A percentile compares a stretch with the other conserved stretches of the same genome.
phyloP scores from a whole-genome alignment of 768 basidiomycete species.

The Mycena vitilis region DNA sequence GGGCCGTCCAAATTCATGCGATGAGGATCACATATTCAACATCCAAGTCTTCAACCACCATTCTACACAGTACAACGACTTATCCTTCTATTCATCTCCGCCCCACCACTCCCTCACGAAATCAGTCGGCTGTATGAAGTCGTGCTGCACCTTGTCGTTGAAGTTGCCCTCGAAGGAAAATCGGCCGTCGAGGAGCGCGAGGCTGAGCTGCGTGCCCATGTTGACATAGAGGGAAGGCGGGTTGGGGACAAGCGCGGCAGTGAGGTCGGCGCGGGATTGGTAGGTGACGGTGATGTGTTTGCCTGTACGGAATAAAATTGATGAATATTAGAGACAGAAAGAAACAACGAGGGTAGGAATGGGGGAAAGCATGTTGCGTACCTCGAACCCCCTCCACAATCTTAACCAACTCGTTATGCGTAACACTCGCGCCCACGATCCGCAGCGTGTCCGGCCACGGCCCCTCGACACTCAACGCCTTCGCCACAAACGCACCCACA shows the following conservation, averaged over 20 bases:
- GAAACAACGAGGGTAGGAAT: too few relatives aligned
- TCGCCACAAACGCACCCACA: constrained; percentile 13
- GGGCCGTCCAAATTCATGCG: too few relatives aligned
- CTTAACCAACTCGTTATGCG: constrained; percentile 11
- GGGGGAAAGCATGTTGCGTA: too few relatives aligned
- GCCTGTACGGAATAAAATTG: neutral
- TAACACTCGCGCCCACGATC: constrained; percentile 2
- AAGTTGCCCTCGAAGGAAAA: constrained; percentile 11
- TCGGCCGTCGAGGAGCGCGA: constrained; percentile 11
- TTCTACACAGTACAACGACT: too few relatives aligned
- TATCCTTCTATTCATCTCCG: neutral
- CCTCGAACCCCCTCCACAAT: constrained; percentile 12
- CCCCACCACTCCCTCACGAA: constrained; percentile 12
- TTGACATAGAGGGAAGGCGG: constrained; percentile 17
- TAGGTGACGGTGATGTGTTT: constrained; percentile 3
- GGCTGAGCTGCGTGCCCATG: constrained; percentile 3
- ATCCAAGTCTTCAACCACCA: too few relatives aligned
- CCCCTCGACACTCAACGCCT: neutral
- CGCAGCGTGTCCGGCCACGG: constrained; percentile 8
- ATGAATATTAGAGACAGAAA: neutral
- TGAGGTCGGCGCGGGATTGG: neutral
- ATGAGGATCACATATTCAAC: too few relatives aligned
- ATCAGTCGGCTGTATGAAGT: constrained; percentile 4
- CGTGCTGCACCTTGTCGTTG: neutral
- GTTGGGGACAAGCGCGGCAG: neutral